Conservation (phyloP, 441 rosid genomes). For the Pelargonium citronellum region DNA sequence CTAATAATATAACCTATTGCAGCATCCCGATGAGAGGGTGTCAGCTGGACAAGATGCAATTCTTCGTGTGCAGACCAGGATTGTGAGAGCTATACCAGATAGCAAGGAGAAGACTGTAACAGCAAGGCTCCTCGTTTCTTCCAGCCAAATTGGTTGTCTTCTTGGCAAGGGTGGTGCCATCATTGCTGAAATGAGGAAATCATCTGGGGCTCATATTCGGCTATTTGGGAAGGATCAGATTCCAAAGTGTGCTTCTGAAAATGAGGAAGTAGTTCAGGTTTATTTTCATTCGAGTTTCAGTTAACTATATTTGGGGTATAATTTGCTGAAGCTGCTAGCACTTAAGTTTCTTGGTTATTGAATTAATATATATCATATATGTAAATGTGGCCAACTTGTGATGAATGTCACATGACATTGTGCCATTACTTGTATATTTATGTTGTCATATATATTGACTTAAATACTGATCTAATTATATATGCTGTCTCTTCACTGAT, state of each 20-base stretch:
- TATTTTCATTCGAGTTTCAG: constrained; percentile 12
- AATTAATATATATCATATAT: background rate
- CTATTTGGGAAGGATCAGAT: constrained; percentile 64
- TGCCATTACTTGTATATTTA: constrained; percentile 6
- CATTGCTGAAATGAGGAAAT: constrained; percentile 71
- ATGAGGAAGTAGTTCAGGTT: constrained; percentile 79
- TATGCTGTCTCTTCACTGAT: constrained; percentile 16
- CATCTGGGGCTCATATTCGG: constrained; percentile 64
- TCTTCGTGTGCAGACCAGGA: constrained; percentile 62
- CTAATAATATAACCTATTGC: constrained; percentile 22
- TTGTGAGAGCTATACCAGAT: constrained; percentile 49
- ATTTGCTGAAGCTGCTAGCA: background rate
- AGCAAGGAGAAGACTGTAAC: constrained; percentile 43
- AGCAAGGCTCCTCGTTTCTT: constrained; percentile 59
- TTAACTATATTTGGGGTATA: constrained; percentile 9
- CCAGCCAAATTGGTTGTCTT: constrained; percentile 70
- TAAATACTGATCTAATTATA: constrained; percentile 11
- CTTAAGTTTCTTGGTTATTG: background rate
- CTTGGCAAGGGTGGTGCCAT: constrained; percentile 73
- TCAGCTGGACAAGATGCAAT: constrained; percentile 70
- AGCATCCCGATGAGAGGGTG: constrained; percentile 72
- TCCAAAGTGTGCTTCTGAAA: constrained; percentile 66
- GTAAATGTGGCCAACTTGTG: background rate
- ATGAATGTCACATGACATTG: background rate
- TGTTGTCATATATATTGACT: background rate